Conservation (phyloP, 2,329 filamentous ascomycete genomes). For the Scedosporium boydii region DNA sequence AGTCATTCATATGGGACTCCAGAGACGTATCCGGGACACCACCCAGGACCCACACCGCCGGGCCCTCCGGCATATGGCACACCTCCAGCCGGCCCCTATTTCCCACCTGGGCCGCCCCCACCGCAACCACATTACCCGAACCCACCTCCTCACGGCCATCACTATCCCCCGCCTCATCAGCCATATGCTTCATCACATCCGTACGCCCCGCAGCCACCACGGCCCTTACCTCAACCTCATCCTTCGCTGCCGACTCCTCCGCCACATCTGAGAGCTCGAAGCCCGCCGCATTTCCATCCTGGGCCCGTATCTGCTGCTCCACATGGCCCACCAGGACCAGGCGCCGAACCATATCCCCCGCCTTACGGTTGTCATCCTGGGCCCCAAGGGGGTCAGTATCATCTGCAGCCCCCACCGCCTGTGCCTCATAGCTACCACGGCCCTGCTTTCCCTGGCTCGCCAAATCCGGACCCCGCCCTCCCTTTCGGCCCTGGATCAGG, state of each 20-base stretch:
- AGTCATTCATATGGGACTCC: conserved; percentile 5
- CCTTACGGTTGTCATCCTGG: background rate
- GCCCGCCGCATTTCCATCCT: background rate
- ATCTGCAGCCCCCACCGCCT: conserved; percentile 1
- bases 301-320: conserved; percentile 2
- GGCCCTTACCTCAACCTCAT: conserved; percentile 5
- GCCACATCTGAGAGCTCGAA: background rate
- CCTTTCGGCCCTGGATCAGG: conserved; percentile 19
- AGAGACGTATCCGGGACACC: background rate
- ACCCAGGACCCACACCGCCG: conserved; percentile 4
- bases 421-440: conserved; percentile 14
- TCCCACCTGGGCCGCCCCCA: background rate
- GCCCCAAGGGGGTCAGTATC: background rate
- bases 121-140: conserved; percentile 8
- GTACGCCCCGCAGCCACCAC: conserved; percentile 13
- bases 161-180: conserved; percentile 11
- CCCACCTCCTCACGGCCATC: conserved; percentile 10
- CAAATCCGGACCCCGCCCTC: conserved; percentile 17
- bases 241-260: conserved; percentile 5
- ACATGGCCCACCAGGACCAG: background rate
- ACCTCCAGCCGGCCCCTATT: background rate
- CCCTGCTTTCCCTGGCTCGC: conserved; percentile 9
- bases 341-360: background rate
- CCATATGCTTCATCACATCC: conserved; percentile 13
- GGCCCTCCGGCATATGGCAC: background rate